These are phyloP conservation scores for Aspergillus sclerotiicarbonarius DNA, from an alignment of 495 filamentous ascomycete species.

Conservation along the genomic window DNA sequence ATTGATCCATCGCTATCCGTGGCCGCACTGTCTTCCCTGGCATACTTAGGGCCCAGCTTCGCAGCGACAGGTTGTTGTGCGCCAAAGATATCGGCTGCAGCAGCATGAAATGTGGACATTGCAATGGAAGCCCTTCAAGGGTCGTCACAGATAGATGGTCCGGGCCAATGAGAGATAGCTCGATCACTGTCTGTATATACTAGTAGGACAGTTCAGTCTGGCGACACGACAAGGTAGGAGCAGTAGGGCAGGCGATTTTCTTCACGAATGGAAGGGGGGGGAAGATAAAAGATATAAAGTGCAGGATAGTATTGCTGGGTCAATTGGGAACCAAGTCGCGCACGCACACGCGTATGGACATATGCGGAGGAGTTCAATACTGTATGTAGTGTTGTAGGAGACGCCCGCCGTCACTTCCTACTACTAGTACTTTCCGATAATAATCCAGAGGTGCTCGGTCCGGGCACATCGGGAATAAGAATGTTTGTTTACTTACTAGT, in stretches of 20 bases:
- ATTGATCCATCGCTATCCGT: conserved; percentile 26
- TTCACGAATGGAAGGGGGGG: too few species aligned
- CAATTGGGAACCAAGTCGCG: too few species aligned
- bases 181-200: not conserved
- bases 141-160: not conserved
- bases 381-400: too few species aligned
- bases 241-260: too few species aligned
- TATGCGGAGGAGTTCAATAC: too few species aligned
- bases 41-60: conserved; percentile 23
- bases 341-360: too few species aligned
- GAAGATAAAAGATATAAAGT: too few species aligned
- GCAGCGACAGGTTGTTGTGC: conserved; percentile 21
- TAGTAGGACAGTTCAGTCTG: not conserved
- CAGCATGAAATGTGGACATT: conserved; percentile 32
- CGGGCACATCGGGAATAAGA: not conserved
- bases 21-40: conserved; percentile 31
- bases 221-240: not conserved
- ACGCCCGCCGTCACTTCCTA: too few species aligned
- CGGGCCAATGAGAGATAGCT: not conserved
- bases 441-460: too few species aligned
- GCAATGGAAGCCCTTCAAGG: not conserved
- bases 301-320: too few species aligned
- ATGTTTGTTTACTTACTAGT: conserved; percentile 10
- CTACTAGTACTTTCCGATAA: too few species aligned
- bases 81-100: conserved; percentile 25